Percentiles rank a stretch among this genome's conserved stretches.
Evolutionary conservation across 2,329 filamentous ascomycete genomes (phyloP).

Genomic region (Calonectria fujianensis): DNA sequence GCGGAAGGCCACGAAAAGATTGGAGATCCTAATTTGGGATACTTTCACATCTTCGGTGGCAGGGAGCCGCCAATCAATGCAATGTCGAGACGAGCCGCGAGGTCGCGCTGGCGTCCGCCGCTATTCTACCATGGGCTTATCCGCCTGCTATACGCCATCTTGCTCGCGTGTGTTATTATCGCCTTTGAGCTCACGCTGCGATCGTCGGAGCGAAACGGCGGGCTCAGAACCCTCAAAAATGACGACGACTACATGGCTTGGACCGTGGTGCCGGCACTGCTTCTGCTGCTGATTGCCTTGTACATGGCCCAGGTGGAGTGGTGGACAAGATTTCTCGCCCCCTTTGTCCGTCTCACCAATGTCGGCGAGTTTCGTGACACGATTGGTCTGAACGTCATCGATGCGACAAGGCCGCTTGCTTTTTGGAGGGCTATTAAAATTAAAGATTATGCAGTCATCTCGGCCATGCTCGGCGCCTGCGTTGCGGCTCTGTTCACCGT

Average conservation of each 20-base stretch:
- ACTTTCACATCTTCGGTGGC: slow-evolving; percentile 55
- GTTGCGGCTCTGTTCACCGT: slow-evolving; percentile 57
- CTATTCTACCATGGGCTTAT: slow-evolving; percentile 55
- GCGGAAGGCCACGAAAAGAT: slow-evolving; percentile 61
- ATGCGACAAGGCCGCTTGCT: slow-evolving; percentile 55
- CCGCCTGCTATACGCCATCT: slow-evolving; percentile 53
- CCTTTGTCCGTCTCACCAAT: slow-evolving; percentile 56
- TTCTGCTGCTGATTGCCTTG: slow-evolving; percentile 55
- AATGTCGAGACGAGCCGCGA: slow-evolving; percentile 46
- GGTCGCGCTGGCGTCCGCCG: slow-evolving; percentile 57
- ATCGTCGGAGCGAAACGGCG: slow-evolving; percentile 55
- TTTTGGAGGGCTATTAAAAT: slow-evolving; percentile 54
- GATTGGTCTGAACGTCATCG: slow-evolving; percentile 58
- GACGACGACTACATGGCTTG: slow-evolving; percentile 59
- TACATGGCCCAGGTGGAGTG: slow-evolving; percentile 59
- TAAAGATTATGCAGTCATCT: slow-evolving; percentile 54
- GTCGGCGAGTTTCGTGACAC: slow-evolving; percentile 56
- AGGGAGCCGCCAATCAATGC: slow-evolving; percentile 46
- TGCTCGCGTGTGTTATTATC: slow-evolving; percentile 57
- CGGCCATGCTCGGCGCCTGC: slow-evolving; percentile 54
- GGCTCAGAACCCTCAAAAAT: slow-evolving; percentile 56
- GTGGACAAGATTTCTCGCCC: slow-evolving; percentile 58
- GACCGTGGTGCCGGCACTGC: slow-evolving; percentile 59
- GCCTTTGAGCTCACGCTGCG: slow-evolving; percentile 60
- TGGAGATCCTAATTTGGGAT: slow-evolving; percentile 48